Conservation (phyloP, 2,329 filamentous ascomycete genomes). For the Cladophialophora yegresii region DNA sequence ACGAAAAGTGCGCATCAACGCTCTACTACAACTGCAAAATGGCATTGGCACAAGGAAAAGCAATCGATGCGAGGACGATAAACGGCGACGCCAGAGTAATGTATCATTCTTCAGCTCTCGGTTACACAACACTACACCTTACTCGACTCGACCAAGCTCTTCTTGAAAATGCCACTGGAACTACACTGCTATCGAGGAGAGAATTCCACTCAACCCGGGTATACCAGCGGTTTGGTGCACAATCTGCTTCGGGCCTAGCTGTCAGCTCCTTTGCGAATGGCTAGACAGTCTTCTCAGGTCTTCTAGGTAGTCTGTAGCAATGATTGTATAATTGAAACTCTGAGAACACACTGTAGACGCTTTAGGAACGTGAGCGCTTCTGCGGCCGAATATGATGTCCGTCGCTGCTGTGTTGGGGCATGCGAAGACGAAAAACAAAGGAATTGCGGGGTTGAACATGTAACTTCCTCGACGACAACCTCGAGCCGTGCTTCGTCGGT, state of each 20-base stretch:
- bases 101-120: not conserved
- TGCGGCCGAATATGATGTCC: not conserved
- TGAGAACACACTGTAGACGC: not conserved
- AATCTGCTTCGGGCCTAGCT: not conserved
- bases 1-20: not conserved
- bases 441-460: not conserved
- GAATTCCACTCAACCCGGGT: not conserved
- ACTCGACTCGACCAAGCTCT: conserved; percentile 6
- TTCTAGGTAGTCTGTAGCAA: not conserved
- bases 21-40: not conserved
- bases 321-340: not conserved
- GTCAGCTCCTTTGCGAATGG: not conserved
- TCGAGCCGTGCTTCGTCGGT: not conserved
- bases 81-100: not conserved
- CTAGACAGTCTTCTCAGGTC: not conserved
- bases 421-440: not conserved
- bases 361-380: not conserved
- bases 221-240: not conserved
- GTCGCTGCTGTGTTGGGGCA: not conserved
- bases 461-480: not conserved
- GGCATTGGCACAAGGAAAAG: not conserved
- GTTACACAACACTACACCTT: not conserved
- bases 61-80: not conserved
- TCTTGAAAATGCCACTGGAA: not conserved
- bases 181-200: not conserved